Evolutionary conservation across 2,329 filamentous ascomycete species (phyloP), one percentile per base, ranked within the genome.

Genomic region (Byssothecium circinans): DNA sequence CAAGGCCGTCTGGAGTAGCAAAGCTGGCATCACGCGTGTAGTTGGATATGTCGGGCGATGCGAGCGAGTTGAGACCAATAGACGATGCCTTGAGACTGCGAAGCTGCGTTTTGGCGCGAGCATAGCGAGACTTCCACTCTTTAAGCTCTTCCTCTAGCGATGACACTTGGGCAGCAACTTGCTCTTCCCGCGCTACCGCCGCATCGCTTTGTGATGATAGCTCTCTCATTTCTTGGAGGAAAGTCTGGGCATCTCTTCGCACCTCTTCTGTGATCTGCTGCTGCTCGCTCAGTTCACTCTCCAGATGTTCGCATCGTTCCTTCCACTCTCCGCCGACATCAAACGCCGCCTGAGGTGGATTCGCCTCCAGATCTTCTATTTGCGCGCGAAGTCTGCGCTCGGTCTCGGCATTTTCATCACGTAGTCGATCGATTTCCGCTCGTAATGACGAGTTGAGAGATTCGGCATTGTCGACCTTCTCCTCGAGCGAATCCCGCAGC

Each of bases 51-150:
- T 92, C 86, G 3, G 62, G 63, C 7, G 65, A 70, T 11, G 62
- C 59, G 51, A 86, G 82, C 7, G 87, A 83, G 35, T 81, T 76
- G 35, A 95, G 75, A 11, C 89, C 89, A 51, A 88, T 82, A 0
- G 91, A 94, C 0, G 89, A 89, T 5, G 88, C 85, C 42, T 90
- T 86, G 67, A 96, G 79, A 62, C 81, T 87, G 42, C 91, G 84
- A 40, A 95, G 77, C 69, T 96, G 91, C 2, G 92, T 89, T 75
- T 95, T 96, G 30, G 89, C 81, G 57, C 86, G 87, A 20, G 91
- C 87, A 65, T 96, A 97, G 37, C 91, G 87, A 59, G 86, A 84
- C 66, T 91, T 90, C 94, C 94, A 99, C 41, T 91, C 86, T 45
- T 87, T 87, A 38, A 95, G 84, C 66, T 97, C 91, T 18, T 83